A percentile compares a stretch with the other conserved stretches of the same genome.
phyloP scores from a whole-genome alignment of 148 eudicot genomes.

The Vaccinium corymbosum region DNA sequence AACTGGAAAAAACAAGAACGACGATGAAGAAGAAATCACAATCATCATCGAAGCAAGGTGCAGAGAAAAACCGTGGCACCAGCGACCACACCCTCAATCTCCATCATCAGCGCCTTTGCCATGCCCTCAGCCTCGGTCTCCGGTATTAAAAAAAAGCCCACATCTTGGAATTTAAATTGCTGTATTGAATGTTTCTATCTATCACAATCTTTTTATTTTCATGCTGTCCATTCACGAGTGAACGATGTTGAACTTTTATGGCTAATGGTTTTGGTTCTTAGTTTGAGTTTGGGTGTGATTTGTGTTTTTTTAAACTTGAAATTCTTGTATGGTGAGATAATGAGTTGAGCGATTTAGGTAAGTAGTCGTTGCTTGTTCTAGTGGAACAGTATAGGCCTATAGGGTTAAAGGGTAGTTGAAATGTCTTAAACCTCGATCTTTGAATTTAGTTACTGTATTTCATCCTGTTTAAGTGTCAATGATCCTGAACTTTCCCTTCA shows the following conservation, averaged over 20 bases:
- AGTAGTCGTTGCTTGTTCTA: not conserved
- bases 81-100: constrained; percentile 41
- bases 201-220: not conserved
- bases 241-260: no score
- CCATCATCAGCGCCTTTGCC: constrained; percentile 66
- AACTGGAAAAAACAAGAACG: not conserved
- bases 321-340: not conserved
- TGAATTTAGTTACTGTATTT: not conserved
- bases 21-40: constrained; percentile 16
- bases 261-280: not conserved
- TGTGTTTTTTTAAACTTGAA: not conserved
- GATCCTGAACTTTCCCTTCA: not conserved
- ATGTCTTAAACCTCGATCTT: not conserved
- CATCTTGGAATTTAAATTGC: not conserved
- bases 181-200: not conserved
- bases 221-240: not conserved
- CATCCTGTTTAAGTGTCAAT: not conserved
- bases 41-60: constrained; percentile 11
- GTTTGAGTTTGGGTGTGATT: not conserved
- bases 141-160: constrained; percentile 21
- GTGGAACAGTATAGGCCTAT: not conserved
- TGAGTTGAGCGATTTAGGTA: not conserved
- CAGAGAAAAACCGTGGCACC: constrained; percentile 26
- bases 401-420: not conserved
- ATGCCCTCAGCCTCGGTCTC: constrained; percentile 60